These are phyloP conservation scores for Penicillium argentinense DNA, from an alignment of 495 filamentous ascomycete genomes.

Conservation along the genomic window DNA sequence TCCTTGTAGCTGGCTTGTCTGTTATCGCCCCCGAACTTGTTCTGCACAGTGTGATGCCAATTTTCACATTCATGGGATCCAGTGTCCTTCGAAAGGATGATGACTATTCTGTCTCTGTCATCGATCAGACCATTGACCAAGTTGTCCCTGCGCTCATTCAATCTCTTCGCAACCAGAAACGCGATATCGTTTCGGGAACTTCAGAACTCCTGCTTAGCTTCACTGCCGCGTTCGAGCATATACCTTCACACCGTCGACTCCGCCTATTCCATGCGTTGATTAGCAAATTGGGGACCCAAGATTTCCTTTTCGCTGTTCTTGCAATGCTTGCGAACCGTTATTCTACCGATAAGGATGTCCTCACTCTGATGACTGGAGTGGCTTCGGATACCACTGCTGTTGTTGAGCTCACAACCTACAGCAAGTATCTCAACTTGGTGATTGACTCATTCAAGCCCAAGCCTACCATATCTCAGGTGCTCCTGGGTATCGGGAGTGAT, in stretches of 20 bases:
- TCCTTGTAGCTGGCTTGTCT: conserved; percentile 83
- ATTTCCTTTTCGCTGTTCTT: conserved; percentile 59
- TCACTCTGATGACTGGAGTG: conserved; percentile 43
- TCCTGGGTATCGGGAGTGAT: conserved; percentile 67
- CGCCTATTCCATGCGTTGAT: conserved; percentile 76
- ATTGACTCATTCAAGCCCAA: conserved; percentile 71
- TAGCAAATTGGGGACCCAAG: conserved; percentile 75
- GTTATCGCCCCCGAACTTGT: conserved; percentile 83
- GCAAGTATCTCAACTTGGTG: conserved; percentile 70
- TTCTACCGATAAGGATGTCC: conserved; percentile 42
- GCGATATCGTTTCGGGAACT: conserved; percentile 72
- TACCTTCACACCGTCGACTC: conserved; percentile 79
- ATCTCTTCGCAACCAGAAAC: conserved; percentile 75
- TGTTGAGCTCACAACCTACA: conserved; percentile 64
- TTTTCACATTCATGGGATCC: conserved; percentile 96
- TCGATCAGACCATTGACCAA: conserved; percentile 78
- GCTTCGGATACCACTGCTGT: conserved; percentile 57
- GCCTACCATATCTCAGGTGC: conserved; percentile 61
- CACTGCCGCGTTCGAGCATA: conserved; percentile 90
- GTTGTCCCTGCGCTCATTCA: conserved; percentile 89
- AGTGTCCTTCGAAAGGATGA: conserved; percentile 87
- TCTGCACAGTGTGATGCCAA: conserved; percentile 95
- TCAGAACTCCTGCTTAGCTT: conserved; percentile 89
- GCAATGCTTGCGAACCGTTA: conserved; percentile 50
- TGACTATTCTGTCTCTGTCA: conserved; percentile 92